Base-by-base conservation (phyloP, 2,329 filamentous ascomycete species). In the Drechslera avenae region DNA sequence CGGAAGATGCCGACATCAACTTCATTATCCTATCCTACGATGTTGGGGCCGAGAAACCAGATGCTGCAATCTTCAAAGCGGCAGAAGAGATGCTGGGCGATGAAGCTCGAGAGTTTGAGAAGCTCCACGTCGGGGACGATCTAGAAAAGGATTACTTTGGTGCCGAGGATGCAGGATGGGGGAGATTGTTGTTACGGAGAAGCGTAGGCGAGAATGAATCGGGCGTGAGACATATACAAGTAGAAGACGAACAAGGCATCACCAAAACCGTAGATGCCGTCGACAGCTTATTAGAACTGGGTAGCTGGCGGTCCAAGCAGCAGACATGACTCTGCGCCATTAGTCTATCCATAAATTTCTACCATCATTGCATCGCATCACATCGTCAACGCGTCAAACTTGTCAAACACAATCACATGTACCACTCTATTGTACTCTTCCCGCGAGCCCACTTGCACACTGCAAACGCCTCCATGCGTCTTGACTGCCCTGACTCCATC, bases 11-110 rank as follows among this genome's bases (percentile, higher is more conserved):
- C 13, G 77, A 81, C 49, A 71, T 87, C 35, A 79, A 82, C 60
- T 86, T 87, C 53, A 76, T 81, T 5, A 81, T 82, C 52, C 78
- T 86, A 65, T 87, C 84, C 14, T 88, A 87, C 56, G 83, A 87
- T 59, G 80, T 83, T 4, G 85, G 84, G 0, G 64, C 72, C 18
- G 82, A 83, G 57, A 88, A 88, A 65, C 86, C 86, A 0, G 75
- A 84, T 44, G 56, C 50, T 7, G 57, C 64, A 2, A 85, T 88
- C 2, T 88, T 87, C 54, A 66, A 75, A 1, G 79, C 82, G 0
- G 85, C 83, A 0, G 75, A 78, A 36, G 56, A 66, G 1, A 72
- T 83, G 74, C 63, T 80, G 13, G 46, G 52, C 2, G 55, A 67
- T 28, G 3, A 60, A 72, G 7, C 52, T 2, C 50, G 62, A 1